phyloP scores from a whole-genome alignment of 352 stramenopile species.

The Bremia lactucae region DNA sequence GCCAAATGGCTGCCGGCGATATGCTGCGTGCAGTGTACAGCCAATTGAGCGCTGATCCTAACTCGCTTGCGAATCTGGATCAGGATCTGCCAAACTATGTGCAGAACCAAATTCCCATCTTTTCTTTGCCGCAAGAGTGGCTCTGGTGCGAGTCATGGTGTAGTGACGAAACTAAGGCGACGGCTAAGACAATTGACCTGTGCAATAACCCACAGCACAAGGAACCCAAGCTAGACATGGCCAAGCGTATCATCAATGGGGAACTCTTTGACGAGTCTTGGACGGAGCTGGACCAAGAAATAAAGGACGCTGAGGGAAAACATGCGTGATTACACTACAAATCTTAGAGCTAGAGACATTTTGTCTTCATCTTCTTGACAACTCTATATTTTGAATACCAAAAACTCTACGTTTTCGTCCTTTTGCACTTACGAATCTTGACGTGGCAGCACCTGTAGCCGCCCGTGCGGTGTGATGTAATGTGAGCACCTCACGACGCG shows the following conservation, averaged over 20 bases:
- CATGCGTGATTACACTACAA: too few relatives aligned
- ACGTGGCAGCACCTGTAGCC: conserved; percentile 14
- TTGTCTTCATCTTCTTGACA: too few relatives aligned
- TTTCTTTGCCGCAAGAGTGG: conserved; percentile 96
- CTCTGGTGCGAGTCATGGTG: conserved; percentile 99
- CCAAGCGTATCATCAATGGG: conserved; percentile 95
- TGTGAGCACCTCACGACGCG: conserved; percentile 39
- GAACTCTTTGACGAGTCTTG: conserved; percentile 96
- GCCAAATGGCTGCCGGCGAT: conserved; percentile 91
- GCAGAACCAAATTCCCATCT: conserved; percentile 92
- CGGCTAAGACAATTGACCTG: conserved; percentile 99
- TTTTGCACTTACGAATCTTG: conserved; percentile 13
- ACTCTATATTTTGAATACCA: too few relatives aligned
- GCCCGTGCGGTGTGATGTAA: conserved; percentile 22
- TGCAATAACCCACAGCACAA: conserved; percentile 99
- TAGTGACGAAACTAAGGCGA: conserved; percentile 94
- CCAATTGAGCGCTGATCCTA: conserved; percentile 93
- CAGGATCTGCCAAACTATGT: conserved; percentile 99
- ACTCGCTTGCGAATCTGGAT: conserved; percentile 98
- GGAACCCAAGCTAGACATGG: conserved; percentile 99
- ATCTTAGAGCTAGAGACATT: too few relatives aligned
- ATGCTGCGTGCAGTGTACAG: conserved; percentile 94
- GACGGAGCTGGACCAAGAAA: conserved; percentile 96
- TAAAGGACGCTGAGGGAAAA: conserved; percentile 78
- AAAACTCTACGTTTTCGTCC: too few relatives aligned